Percentiles rank a stretch among this genome's conserved stretches.
phyloP scores from a whole-genome alignment of 345 rosid genomes.

The Arabidopsis thaliana region TAIR10.1 NC_003070.9:7243501-7244000 shows the following conservation, averaged over 20 bases:
- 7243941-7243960: conserved; percentile 6
- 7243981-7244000: background rate
- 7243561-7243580: background rate
- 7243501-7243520: background rate
- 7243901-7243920: conserved; percentile 91
- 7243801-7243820: conserved; percentile 60
- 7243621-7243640: background rate
- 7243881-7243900: conserved; percentile 98
- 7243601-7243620: background rate
- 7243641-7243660: background rate
- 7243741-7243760: conserved; percentile 52
- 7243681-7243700: background rate
- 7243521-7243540: background rate
- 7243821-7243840: conserved; percentile 50
- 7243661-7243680: background rate
- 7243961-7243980: background rate
- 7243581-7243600: background rate
- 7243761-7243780: conserved; percentile 45
- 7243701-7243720: background rate
- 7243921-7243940: conserved; percentile 84
- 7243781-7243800: conserved; percentile 57
- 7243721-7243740: background rate
- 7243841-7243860: conserved; percentile 56
- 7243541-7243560: conserved; percentile 7
- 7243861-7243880: conserved; percentile 82